phyloP scores from a whole-genome alignment of 2,329 filamentous ascomycete species.

The Thelonectria olida region DNA sequence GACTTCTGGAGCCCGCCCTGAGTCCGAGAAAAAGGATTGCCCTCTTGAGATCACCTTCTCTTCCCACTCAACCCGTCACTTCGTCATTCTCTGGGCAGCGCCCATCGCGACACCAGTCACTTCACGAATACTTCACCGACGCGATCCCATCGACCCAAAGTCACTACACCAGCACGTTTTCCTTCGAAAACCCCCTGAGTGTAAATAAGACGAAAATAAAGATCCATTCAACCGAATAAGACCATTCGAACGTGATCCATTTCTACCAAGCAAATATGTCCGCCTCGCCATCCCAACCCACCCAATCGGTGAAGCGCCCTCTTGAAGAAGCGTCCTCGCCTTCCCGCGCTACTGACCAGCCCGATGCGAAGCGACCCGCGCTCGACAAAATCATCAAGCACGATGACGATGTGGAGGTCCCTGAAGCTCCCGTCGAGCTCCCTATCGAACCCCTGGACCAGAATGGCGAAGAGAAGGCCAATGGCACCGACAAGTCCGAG shows the following conservation, averaged over 20 bases:
- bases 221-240: constrained; percentile 43
- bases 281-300: constrained; percentile 72
- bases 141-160: constrained; percentile 53
- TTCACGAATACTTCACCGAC: constrained; percentile 53
- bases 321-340: constrained; percentile 97
- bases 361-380: constrained; percentile 95
- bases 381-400: constrained; percentile 90
- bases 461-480: constrained; percentile 60
- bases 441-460: constrained; percentile 54
- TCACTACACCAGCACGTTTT: constrained; percentile 91
- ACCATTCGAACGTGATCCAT: constrained; percentile 36
- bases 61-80: constrained; percentile 42
- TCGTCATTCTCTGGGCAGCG: constrained; percentile 45
- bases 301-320: constrained; percentile 85
- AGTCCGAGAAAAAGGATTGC: constrained; percentile 41
- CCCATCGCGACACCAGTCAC: constrained; percentile 48
- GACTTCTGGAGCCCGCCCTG: constrained; percentile 44
- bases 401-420: constrained; percentile 62
- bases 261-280: constrained; percentile 69
- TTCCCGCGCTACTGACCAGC: constrained; percentile 88
- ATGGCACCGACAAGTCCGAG: constrained; percentile 55
- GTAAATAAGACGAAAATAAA: constrained; percentile 73
- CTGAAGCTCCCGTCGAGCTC: constrained; percentile 44
- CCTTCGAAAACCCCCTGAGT: constrained; percentile 85
- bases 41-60: constrained; percentile 39